A percentile compares a stretch with the other conserved stretches of the same genome.
Conservation (phyloP, 1,284 basidiomycete genomes). For the Pseudozyma flocculosa region DNA sequence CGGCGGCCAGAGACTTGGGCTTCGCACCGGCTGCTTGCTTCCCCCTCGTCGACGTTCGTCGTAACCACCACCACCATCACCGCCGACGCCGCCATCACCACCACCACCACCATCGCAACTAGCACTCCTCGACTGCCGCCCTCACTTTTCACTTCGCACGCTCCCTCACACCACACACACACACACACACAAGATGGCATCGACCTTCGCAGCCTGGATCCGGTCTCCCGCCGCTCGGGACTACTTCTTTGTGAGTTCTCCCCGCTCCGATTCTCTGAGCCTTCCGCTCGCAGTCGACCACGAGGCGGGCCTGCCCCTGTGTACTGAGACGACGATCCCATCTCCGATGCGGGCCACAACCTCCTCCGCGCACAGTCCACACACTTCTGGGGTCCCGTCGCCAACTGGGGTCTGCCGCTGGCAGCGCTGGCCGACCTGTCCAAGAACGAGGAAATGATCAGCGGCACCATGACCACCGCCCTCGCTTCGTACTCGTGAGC, state of each 20-base stretch:
- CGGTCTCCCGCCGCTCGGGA: slow-evolving; percentile 53
- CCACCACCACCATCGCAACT: too few species aligned
- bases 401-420: slow-evolving; percentile 57
- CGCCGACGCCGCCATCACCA: too few species aligned
- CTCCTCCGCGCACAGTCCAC: slow-evolving; percentile 29
- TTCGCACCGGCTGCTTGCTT: too few species aligned
- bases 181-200: slow-evolving; percentile 30
- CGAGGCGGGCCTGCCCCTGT: too few species aligned
- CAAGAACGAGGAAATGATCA: slow-evolving; percentile 56
- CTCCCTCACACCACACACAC: too few species aligned
- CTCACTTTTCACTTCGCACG: too few species aligned
- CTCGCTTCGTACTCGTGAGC: slow-evolving; percentile 48
- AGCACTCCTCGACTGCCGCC: too few species aligned
- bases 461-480: slow-evolving; percentile 52
- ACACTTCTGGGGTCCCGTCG: slow-evolving; percentile 58
- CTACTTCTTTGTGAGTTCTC: slow-evolving; percentile 53
- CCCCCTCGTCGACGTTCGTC: too few species aligned
- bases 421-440: slow-evolving; percentile 54
- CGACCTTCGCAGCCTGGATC: slow-evolving; percentile 51
- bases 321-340: background rate
- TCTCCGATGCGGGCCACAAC: background rate
- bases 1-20: too few species aligned
- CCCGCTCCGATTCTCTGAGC: background rate
- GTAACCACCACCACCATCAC: too few species aligned
- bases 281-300: background rate